Evolutionary conservation across 805 yeast genomes (phyloP).

Genomic region (Kuraishia molischiana): DNA sequence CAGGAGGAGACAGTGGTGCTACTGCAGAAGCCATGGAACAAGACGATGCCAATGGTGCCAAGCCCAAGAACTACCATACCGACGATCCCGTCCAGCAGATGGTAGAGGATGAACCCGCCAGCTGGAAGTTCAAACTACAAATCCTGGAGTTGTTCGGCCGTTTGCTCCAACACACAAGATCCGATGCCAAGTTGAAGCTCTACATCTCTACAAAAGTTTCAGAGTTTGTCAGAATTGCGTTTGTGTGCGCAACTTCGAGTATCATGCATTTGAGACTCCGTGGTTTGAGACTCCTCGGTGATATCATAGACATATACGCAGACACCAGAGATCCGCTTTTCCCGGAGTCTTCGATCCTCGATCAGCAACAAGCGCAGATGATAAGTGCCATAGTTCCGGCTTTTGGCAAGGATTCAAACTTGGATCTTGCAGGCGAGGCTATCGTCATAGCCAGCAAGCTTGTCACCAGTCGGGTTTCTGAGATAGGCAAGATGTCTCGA

Average conservation of each 20-base stretch:
- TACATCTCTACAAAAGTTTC: constrained; percentile 36
- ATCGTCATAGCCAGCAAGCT: constrained; percentile 71
- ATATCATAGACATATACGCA: constrained; percentile 51
- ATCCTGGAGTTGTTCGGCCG: constrained; percentile 36
- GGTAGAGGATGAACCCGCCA: constrained; percentile 41
- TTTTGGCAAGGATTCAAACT: constrained; percentile 62
- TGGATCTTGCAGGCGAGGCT: constrained; percentile 68
- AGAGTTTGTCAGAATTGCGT: constrained; percentile 70
- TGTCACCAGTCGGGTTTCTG: constrained; percentile 49
- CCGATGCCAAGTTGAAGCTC: constrained; percentile 26
- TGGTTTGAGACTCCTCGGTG: constrained; percentile 61
- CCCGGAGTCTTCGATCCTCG: constrained; percentile 61
- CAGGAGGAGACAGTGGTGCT: constrained; percentile 8
- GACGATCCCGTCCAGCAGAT: constrained; percentile 8
- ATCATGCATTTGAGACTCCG: constrained; percentile 46
- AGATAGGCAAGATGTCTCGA: constrained; percentile 37
- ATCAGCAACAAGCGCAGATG: constrained; percentile 92
- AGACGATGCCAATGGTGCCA: constrained; percentile 4
- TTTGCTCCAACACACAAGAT: constrained; percentile 28
- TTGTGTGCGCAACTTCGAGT: constrained; percentile 70
- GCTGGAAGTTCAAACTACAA: constrained; percentile 44
- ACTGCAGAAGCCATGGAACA: constrained; percentile 2
- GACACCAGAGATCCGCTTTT: constrained; percentile 61
- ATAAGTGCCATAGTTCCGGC: constrained; percentile 86
- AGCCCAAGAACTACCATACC: background rate